Percentiles rank a stretch among this genome's conserved stretches.
Conservation (phyloP, 179 eudicot species). For the Amaranthus tricolor region DNA sequence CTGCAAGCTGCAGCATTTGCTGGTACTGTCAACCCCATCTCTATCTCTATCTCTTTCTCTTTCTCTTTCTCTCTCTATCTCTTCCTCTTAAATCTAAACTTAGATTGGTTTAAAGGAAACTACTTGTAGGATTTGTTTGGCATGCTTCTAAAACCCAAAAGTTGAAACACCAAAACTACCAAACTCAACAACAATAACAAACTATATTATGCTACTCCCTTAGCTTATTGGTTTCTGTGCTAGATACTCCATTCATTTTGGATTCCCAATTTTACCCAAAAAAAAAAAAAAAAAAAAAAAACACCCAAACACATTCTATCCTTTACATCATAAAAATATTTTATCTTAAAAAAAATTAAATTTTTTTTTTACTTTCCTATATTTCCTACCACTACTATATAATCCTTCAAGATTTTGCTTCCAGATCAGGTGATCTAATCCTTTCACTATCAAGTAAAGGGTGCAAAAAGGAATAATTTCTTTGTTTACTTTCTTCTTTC, state of each 20-base stretch:
- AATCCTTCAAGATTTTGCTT: constrained; percentile 19
- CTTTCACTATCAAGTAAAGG: constrained; percentile 22
- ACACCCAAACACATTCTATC: too few relatives aligned
- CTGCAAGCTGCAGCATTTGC: constrained; percentile 14
- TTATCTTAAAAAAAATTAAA: too few relatives aligned
- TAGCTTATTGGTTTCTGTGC: constrained; percentile 48
- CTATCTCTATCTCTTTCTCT: constrained; percentile 33
- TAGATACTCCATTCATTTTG: not conserved
- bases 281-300: too few relatives aligned
- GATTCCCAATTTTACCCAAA: not conserved
- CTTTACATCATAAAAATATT: too few relatives aligned
- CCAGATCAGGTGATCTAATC: constrained; percentile 19
- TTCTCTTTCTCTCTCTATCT: not conserved
- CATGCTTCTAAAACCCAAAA: constrained; percentile 42
- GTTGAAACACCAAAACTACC: constrained; percentile 26
- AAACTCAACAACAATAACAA: constrained; percentile 32
- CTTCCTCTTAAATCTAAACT: constrained; percentile 53
- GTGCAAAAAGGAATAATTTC: not conserved
- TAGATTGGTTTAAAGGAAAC: constrained; percentile 42
- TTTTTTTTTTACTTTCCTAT: not conserved
- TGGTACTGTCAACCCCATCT: constrained; percentile 23
- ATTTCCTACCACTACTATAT: constrained; percentile 5
- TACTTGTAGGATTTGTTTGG: constrained; percentile 57
- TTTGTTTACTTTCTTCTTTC: not conserved
- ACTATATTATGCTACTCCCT: not conserved